phyloP scores from a whole-genome alignment of 176 grass and related monocot genomes.

The Rhynchospora breviuscula region DNA sequence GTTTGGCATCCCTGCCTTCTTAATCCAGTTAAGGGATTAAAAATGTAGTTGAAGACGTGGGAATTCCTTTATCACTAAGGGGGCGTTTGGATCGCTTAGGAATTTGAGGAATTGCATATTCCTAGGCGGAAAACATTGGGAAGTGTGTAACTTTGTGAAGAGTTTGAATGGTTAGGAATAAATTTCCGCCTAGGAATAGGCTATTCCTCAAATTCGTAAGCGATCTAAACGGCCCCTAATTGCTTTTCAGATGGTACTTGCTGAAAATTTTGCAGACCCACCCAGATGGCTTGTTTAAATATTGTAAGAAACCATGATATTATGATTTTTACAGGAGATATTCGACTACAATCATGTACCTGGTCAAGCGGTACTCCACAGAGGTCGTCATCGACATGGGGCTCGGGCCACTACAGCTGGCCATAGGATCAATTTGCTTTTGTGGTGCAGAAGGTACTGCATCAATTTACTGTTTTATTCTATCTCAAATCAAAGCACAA shows the following conservation, averaged over 20 bases:
- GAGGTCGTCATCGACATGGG: constrained; percentile 87
- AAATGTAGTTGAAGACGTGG: not conserved
- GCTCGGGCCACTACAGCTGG: constrained; percentile 77
- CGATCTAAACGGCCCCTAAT: too few species aligned
- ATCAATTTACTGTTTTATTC: constrained; percentile 18
- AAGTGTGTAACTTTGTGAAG: too few species aligned
- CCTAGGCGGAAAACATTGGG: too few species aligned
- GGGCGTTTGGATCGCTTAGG: too few species aligned
- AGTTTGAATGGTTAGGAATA: too few species aligned
- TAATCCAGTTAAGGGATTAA: not conserved
- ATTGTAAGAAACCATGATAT: not conserved
- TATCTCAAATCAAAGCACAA: not conserved
- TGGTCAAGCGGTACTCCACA: constrained; percentile 81
- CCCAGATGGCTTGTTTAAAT: not conserved
- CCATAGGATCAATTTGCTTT: constrained; percentile 84
- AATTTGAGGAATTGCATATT: too few species aligned
- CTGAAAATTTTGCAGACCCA: not conserved
- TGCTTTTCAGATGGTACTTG: not conserved
- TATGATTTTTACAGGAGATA: constrained; percentile 55
- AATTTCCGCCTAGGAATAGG: too few species aligned
- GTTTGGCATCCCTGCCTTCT: not conserved
- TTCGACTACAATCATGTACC: constrained; percentile 81
- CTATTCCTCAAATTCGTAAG: too few species aligned
- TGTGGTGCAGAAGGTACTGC: constrained; percentile 94
- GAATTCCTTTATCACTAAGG: not conserved